Conservation (phyloP, 495 filamentous ascomycete species). For the Lasiosphaeria ovina region DNA sequence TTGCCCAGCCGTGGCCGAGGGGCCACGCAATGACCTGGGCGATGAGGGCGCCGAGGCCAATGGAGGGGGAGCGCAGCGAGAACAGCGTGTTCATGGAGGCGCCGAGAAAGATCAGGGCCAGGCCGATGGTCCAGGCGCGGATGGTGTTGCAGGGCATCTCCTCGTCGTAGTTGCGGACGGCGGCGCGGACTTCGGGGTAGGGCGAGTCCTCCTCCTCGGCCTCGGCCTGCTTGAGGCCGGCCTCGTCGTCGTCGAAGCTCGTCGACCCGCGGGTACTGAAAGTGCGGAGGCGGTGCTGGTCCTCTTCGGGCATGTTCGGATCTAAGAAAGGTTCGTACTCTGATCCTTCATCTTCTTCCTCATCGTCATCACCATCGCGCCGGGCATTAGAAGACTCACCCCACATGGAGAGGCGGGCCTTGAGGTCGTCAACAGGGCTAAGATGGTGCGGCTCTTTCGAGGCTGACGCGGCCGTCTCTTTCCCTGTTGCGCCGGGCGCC, state of each 20-base stretch:
- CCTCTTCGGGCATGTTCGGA: conserved; percentile 48
- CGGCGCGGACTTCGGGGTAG: conserved; percentile 66
- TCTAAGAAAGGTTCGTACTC: conserved; percentile 48
- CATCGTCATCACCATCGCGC: conserved; percentile 20
- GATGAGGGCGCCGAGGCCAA: conserved; percentile 64
- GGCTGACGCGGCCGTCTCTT: conserved; percentile 17
- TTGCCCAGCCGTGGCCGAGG: conserved; percentile 56
- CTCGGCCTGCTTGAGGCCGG: conserved; percentile 17
- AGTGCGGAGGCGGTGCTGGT: conserved; percentile 24
- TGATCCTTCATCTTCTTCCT: conserved; percentile 36
- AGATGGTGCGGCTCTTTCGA: conserved; percentile 20
- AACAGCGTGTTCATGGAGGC: conserved; percentile 70
- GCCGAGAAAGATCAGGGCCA: conserved; percentile 63
- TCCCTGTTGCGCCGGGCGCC: conserved; percentile 23
- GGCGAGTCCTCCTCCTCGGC: conserved; percentile 53
- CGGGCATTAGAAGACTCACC: conserved; percentile 22
- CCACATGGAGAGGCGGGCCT: conserved; percentile 35
- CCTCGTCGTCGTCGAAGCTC: conserved; percentile 39
- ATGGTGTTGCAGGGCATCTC: conserved; percentile 67
- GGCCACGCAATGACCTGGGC: conserved; percentile 72
- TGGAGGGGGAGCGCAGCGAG: conserved; percentile 63
- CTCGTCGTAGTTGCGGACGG: conserved; percentile 63
- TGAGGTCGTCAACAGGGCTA: conserved; percentile 32
- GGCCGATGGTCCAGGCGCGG: conserved; percentile 70
- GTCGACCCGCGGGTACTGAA: conserved; percentile 25